These are phyloP conservation scores for Rhytidhysteron rufulum DNA, from an alignment of 2,329 filamentous ascomycete species.

Conservation along the genomic window DNA sequence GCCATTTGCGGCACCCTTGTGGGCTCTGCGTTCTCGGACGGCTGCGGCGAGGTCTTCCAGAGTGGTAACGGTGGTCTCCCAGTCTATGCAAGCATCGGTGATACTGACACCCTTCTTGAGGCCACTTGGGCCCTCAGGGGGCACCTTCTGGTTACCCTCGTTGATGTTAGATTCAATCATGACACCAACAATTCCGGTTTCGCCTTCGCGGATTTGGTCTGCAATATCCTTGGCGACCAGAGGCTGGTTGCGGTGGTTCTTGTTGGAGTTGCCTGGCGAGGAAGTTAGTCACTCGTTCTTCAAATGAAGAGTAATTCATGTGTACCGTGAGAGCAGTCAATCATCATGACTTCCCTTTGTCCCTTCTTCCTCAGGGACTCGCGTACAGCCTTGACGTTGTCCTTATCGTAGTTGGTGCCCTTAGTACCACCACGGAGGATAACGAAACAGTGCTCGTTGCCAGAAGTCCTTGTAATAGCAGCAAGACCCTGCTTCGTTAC, in stretches of 20 bases:
- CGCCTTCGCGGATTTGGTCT: constrained; percentile 82
- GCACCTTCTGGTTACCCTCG: constrained; percentile 76
- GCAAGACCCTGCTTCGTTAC: constrained; percentile 97
- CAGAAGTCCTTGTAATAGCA: constrained; percentile 86
- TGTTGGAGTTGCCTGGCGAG: constrained; percentile 82
- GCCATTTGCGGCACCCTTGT: constrained; percentile 5
- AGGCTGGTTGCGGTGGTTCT: constrained; percentile 96
- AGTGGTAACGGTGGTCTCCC: constrained; percentile 78
- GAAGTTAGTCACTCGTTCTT: constrained; percentile 12
- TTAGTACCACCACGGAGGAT: constrained; percentile 88
- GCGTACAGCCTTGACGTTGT: constrained; percentile 74
- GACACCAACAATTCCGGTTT: constrained; percentile 86
- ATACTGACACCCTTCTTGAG: constrained; percentile 91
- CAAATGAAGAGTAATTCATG: constrained; percentile 6
- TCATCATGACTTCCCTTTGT: constrained; percentile 87
- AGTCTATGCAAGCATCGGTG: constrained; percentile 93
- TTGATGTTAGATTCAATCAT: constrained; percentile 99
- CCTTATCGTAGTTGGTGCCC: constrained; percentile 90
- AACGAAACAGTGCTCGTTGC: constrained; percentile 96
- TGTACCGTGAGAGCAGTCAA: constrained; percentile 94
- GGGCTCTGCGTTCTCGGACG: constrained; percentile 68
- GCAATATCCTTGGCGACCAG: constrained; percentile 78
- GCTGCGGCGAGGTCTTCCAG: constrained; percentile 83
- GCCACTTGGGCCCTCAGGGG: constrained; percentile 69
- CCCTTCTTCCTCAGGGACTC: constrained; percentile 77